A percentile compares a stretch with the other conserved stretches of the same genome.
phyloP scores from a whole-genome alignment of 495 filamentous ascomycete genomes.

The Durotheca rogersii region DNA sequence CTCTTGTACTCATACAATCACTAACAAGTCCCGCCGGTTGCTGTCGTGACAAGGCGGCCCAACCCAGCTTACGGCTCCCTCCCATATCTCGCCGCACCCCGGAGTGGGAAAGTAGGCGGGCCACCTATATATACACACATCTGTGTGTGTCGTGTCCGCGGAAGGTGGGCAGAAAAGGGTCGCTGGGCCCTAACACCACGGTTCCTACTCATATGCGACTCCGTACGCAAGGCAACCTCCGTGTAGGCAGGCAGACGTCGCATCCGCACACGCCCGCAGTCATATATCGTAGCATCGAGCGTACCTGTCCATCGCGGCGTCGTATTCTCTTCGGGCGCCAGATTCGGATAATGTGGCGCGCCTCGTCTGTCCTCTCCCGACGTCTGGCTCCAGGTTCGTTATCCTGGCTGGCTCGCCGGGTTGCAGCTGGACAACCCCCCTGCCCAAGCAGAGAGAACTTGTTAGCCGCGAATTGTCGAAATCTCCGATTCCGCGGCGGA shows the following conservation, averaged over 20 bases:
- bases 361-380: constrained; percentile 8
- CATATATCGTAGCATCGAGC: constrained; percentile 7
- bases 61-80: too few relatives aligned
- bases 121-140: neutral
- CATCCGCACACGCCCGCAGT: too few relatives aligned
- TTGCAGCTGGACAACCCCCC: constrained; percentile 7
- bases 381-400: constrained; percentile 24
- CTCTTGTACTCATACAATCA: too few relatives aligned
- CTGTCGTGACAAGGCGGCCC: too few relatives aligned
- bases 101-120: neutral
- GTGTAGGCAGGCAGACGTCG: too few relatives aligned
- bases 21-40: too few relatives aligned
- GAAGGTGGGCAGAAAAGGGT: neutral
- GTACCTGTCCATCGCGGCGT: too few relatives aligned
- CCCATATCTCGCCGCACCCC: too few relatives aligned
- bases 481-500: constrained; percentile 26
- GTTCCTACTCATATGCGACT: too few relatives aligned
- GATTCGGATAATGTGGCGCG: constrained; percentile 7
- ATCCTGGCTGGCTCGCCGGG: constrained; percentile 12
- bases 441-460: neutral
- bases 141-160: too few relatives aligned
- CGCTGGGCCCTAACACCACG: neutral
- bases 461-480: constrained; percentile 35
- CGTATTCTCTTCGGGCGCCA: constrained; percentile 25
- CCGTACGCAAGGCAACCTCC: constrained; percentile 25